These are phyloP conservation scores for Pythium scleroteichum DNA, from an alignment of 352 stramenopile species.

Conservation along the genomic window DNA sequence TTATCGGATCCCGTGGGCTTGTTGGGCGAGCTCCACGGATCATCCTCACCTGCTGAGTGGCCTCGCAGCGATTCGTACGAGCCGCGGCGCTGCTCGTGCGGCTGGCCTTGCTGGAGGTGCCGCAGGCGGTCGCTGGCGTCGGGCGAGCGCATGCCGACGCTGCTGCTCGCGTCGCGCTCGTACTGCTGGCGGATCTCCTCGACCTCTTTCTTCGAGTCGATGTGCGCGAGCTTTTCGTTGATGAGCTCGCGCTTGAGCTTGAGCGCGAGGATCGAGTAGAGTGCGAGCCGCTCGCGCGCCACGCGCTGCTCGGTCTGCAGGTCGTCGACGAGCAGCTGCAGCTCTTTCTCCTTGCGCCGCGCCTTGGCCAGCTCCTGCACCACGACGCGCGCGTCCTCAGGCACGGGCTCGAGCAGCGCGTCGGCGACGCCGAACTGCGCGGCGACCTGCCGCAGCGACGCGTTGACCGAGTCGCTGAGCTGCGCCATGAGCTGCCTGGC, in stretches of 20 bases:
- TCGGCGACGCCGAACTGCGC: constrained; percentile 29
- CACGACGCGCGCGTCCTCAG: constrained; percentile 21
- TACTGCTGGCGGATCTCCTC: constrained; percentile 47
- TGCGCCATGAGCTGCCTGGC: constrained; percentile 22
- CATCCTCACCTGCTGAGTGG: constrained; percentile 24
- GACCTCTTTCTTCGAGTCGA: constrained; percentile 68
- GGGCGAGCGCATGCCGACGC: constrained; percentile 30
- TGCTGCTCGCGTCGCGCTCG: constrained; percentile 20
- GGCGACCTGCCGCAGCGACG: constrained; percentile 21
- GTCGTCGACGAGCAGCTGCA: constrained; percentile 44
- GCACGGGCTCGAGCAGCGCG: not conserved
- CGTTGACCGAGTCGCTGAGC: constrained; percentile 21
- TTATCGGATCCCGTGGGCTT: constrained; percentile 14
- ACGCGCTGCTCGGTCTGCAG: constrained; percentile 60
- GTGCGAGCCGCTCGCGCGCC: constrained; percentile 44
- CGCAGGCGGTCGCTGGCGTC: constrained; percentile 9
- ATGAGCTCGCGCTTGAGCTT: constrained; percentile 79
- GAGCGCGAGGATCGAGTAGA: constrained; percentile 55
- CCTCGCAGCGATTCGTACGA: constrained; percentile 22
- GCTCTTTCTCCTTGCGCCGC: constrained; percentile 25
- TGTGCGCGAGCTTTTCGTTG: constrained; percentile 72
- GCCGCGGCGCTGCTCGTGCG: constrained; percentile 17
- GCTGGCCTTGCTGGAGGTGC: not conserved
- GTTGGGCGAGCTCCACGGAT: constrained; percentile 33
- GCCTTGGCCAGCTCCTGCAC: constrained; percentile 30